Conservation (phyloP, 164 flowering plant genomes). For the Vitis rotundifolia region DNA sequence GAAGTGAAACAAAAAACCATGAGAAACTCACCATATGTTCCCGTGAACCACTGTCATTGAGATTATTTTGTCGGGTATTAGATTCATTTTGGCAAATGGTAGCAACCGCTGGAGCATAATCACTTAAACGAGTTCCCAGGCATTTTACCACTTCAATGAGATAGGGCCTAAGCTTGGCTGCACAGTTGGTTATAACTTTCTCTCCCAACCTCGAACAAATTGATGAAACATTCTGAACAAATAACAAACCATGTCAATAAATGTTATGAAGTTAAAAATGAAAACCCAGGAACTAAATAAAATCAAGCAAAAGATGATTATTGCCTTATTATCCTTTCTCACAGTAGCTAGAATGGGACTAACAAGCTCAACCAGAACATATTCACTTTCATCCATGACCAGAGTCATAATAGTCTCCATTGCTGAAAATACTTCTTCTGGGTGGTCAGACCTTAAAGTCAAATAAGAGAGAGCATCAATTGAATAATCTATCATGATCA, state of each 20-base stretch:
- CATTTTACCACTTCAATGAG: slow-evolving; percentile 25
- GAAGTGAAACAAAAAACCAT: neutral
- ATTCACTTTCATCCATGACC: slow-evolving; percentile 85
- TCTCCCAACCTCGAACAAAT: slow-evolving; percentile 35
- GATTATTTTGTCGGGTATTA: neutral
- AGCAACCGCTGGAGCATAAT: slow-evolving; percentile 26
- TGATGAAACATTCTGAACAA: slow-evolving; percentile 27
- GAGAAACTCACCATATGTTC: slow-evolving; percentile 19
- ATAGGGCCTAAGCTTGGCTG: slow-evolving; percentile 26
- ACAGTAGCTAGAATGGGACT: slow-evolving; percentile 47
- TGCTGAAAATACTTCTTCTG: slow-evolving; percentile 46
- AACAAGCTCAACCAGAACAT: slow-evolving; percentile 55
- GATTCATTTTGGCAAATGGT: slow-evolving; percentile 20
- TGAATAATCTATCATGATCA: neutral
- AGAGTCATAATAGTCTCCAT: slow-evolving; percentile 81
- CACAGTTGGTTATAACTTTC: slow-evolving; percentile 33
- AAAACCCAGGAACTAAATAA: neutral
- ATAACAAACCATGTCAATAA: neutral
- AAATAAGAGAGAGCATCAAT: neutral
- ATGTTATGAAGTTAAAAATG: neutral
- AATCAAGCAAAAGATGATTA: slow-evolving; percentile 7
- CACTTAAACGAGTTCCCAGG: slow-evolving; percentile 13
- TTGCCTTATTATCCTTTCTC: slow-evolving; percentile 37
- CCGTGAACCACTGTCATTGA: neutral
- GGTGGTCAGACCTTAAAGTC: slow-evolving; percentile 53